Base-by-base conservation (phyloP, 331 rosid genomes). In the Arachis monticola region DNA sequence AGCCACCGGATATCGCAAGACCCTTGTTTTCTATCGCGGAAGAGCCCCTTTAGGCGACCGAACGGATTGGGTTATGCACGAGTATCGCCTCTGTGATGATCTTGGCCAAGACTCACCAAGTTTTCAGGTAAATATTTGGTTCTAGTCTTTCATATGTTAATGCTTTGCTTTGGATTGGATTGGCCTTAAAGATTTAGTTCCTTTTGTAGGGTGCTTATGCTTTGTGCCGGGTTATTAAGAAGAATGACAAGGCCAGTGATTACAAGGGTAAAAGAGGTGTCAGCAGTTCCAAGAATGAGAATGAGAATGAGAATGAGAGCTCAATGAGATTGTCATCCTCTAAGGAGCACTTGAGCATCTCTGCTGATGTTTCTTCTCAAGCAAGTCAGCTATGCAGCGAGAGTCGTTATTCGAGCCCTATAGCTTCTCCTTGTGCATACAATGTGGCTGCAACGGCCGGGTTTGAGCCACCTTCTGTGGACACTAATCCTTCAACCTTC, bases 61-160 rank as follows among this genome's bases (percentile, higher is more conserved):
- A 72, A 91, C 91, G 3, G 90, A 86, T 6, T 93, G 98, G 97
- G 77, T 93, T 67, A 93, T 93, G 98, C 98, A 91, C 10, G 98
- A 93, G 80, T 93, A 93, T 80, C 98, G 98, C 77, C 90, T 91
- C 13, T 82, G 65, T 1, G 92, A 89, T 48, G 93, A 91, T 82
- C 81, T 79, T 56, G 64, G 62, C 70, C 89, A 77, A 75, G 90
- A 85, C 47, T 53, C 89, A 59, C 77, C 85, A 41, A 80, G 75
- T 61, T 86, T 84, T 75, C 88, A 86, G 90, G 98, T 93, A 70
- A 63, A 42, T 60, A 42, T 32, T 44, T 9, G 13, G 22, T 51
- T 51, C 13, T 51, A 51, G n/a, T 51, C 9, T 55, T 55, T 55
- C 9, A 1, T 45, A 6, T 45, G 48, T 45, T 45, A 1, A 45